Evolutionary conservation across 2,329 filamentous ascomycete genomes (phyloP), one percentile per base, ranked within the genome.

Genomic region (Hypoxylon sp.): DNA sequence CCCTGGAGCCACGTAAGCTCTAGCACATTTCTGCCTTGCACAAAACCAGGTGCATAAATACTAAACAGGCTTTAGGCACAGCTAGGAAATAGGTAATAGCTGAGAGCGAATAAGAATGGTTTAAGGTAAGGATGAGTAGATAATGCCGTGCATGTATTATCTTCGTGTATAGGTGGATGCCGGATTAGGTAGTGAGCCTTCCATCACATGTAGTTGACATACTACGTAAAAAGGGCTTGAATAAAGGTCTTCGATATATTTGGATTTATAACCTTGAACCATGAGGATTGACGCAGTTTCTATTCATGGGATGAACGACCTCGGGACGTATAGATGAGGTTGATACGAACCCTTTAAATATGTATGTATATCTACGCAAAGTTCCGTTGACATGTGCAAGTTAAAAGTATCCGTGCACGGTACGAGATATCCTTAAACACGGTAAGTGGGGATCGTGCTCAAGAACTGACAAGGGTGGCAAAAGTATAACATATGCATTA

Each of bases 401-500:
- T 43, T 30, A 6, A 43, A n/a, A 43, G 14, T 49, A 49, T 34
- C 48, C 48, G 48, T 50, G 30, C 28, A 51, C 36, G 32, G 57
- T 60, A 46, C 13, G 4, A 30, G 9, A 34, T 32, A 34, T 19
- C 13, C 7, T 14, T 43, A 25, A n/a, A 25, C 46, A 63, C 60
- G 23, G 49, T 61, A 41, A 28, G 19, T 55, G 58, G 19, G 30
- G 30, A 48, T 13, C 21, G 53, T 36, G 17, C 43, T 43, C 10
- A 11, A 38, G 25, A 25, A 45, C 7, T 3, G 52, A 53, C 60
- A 60, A 28, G 52, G 52, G 30, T 43, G 30, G 13, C 48, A 46
- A 45, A 57, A 65, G 65, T 61, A 55, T 53, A 65, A 64, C 61
- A 60, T 62, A 49, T 63, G 66, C 58, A 65, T 61, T 66, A 61